These are phyloP conservation scores for Dictyostelium firmibasis DNA, from an alignment of 78 protist species.

Conservation along the genomic window DNA sequence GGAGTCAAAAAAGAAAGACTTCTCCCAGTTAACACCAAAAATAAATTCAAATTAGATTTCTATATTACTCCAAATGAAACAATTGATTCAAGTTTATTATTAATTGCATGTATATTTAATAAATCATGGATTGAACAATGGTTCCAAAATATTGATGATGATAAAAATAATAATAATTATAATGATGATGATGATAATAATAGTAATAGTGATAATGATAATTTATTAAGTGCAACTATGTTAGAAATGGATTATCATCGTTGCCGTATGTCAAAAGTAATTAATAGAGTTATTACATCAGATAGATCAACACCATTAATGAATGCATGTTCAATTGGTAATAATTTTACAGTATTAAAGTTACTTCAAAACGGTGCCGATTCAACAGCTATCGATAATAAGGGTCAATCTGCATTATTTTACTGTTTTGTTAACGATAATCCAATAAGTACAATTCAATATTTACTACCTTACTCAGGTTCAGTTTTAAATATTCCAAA, in stretches of 20 bases:
- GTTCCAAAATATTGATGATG: background rate
- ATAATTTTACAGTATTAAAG: background rate
- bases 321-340: conserved; percentile 1
- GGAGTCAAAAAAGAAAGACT: background rate
- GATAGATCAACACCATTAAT: conserved; percentile 8
- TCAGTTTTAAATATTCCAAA: background rate
- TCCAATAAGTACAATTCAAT: background rate
- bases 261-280: background rate
- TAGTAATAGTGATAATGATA: background rate
- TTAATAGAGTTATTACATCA: background rate
- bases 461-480: background rate
- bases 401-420: background rate
- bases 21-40: background rate
- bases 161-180: too few species aligned
- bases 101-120: too few species aligned
- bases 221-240: background rate
- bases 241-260: background rate
- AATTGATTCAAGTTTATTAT: background rate
- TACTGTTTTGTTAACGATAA: background rate
- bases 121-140: background rate
- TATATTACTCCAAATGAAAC: background rate
- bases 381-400: background rate
- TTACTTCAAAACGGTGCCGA: conserved; percentile 23
- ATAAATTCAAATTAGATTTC: background rate
- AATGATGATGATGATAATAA: background rate